A percentile compares a stretch with the other conserved stretches of the same genome.
Evolutionary conservation across 176 grass and related monocot genomes (phyloP).

Genomic region (Musa troglodytarum): DNA sequence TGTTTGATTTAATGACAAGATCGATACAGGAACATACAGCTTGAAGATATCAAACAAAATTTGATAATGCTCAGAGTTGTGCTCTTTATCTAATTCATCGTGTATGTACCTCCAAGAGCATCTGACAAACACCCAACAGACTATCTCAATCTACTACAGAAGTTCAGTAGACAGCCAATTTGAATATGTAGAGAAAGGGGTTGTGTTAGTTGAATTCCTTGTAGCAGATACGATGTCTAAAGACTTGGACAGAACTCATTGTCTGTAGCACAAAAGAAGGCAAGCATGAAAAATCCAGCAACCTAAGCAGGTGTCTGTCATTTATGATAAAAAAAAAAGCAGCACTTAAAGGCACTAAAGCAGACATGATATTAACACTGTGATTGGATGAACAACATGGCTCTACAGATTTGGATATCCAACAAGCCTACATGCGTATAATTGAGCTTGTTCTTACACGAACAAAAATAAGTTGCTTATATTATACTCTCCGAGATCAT

Average conservation of each 20-base stretch:
- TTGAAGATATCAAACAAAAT: not conserved
- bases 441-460: no score
- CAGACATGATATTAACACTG: no score
- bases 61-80: not conserved
- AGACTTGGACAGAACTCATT: not conserved
- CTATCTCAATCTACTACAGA: not conserved
- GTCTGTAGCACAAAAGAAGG: not conserved
- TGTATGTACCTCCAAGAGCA: no score
- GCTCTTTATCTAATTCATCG: not conserved
- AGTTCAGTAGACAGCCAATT: not conserved
- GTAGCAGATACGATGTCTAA: not conserved
- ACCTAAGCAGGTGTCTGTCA: no score
- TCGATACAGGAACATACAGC: not conserved
- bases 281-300: not conserved
- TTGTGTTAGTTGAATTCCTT: not conserved
- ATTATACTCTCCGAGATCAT: no score
- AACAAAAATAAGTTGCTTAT: no score
- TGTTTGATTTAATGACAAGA: not conserved
- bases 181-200: not conserved
- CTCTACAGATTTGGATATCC: no score
- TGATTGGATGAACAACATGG: no score
- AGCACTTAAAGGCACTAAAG: no score
- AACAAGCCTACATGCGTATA: no score
- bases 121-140: not conserved
- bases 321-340: no score